Conservation (phyloP, 495 filamentous ascomycete species). For the Choiromyces venosus region DNA sequence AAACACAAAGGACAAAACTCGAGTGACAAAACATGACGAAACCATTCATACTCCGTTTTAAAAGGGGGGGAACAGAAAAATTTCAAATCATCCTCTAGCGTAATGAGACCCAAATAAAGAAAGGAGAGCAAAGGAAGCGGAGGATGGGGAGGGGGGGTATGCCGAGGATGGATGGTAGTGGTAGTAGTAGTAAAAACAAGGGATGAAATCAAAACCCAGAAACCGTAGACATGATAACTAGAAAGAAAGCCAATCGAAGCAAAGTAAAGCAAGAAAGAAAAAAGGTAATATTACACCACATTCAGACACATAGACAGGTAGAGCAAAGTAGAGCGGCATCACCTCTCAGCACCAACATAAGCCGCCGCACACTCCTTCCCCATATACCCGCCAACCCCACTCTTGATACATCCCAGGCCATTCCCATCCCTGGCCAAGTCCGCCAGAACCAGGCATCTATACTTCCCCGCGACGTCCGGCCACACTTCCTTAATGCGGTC, state of each 20-base stretch:
- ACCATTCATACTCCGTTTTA: background rate
- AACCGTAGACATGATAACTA: background rate
- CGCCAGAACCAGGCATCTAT: slow-evolving; percentile 16
- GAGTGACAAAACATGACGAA: background rate
- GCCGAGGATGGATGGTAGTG: no score
- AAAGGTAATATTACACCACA: slow-evolving; percentile 2
- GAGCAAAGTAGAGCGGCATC: no score
- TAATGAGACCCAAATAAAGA: background rate
- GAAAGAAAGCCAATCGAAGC: background rate
- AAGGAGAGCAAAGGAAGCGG: background rate
- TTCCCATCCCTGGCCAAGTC: slow-evolving; percentile 21
- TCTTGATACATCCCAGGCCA: background rate
- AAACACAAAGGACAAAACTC: background rate
- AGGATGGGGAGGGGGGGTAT: background rate
- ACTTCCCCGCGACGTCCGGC: slow-evolving; percentile 23
- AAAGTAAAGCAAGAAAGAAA: background rate
- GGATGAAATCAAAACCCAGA: background rate
- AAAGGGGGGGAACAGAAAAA: background rate
- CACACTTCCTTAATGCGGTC: slow-evolving; percentile 24
- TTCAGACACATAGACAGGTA: no score
- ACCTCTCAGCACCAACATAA: slow-evolving; percentile 13
- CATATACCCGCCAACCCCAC: slow-evolving; percentile 17
- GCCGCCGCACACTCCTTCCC: slow-evolving; percentile 12
- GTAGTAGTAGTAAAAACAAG: no score
- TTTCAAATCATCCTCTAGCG: background rate